Evolutionary conservation across 225 moss, liverwort and hornwort genomes (phyloP).

Genomic region (Physcomitrellopsis africana): DNA sequence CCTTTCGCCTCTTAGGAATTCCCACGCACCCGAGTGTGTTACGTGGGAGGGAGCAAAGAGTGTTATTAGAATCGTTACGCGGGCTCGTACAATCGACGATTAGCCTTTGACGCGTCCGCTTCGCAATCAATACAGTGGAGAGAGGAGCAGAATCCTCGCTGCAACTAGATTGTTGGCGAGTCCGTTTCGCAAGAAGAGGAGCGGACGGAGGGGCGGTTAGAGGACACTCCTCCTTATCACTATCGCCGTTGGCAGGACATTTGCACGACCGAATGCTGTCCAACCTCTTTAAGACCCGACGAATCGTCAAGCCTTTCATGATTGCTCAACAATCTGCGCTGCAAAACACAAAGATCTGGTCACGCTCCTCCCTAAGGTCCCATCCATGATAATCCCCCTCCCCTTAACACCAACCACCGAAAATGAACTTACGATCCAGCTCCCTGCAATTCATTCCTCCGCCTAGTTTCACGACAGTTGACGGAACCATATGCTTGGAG

Average conservation of each 20-base stretch:
- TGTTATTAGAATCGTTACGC: constrained; percentile 38
- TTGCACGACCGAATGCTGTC: constrained; percentile 44
- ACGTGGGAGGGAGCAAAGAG: background rate
- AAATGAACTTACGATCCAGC: too few relatives aligned
- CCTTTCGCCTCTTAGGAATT: constrained; percentile 57
- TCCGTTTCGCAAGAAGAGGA: constrained; percentile 49
- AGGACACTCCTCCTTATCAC: constrained; percentile 26
- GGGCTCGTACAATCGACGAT: background rate
- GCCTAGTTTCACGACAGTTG: too few relatives aligned
- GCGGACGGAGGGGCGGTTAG: constrained; percentile 30
- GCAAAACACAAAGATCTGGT: too few relatives aligned
- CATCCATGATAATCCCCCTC: too few relatives aligned
- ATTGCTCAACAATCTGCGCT: too few relatives aligned
- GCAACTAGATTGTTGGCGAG: constrained; percentile 29
- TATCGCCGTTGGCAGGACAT: background rate
- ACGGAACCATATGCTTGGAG: too few relatives aligned
- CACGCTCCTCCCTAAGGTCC: too few relatives aligned
- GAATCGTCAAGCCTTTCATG: constrained; percentile 45
- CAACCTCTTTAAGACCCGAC: constrained; percentile 49
- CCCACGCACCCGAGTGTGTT: constrained; percentile 40
- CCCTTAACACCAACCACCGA: too few relatives aligned
- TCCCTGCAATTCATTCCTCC: too few relatives aligned
- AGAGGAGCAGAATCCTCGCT: constrained; percentile 19
- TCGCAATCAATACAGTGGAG: constrained; percentile 34
- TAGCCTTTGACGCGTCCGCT: constrained; percentile 39